Percentiles rank a stretch among this genome's conserved stretches.
These are phyloP conservation scores for Phycomyces nitens DNA, from an alignment of 192 early-diverging fungal species.

Conservation along the genomic window DNA sequence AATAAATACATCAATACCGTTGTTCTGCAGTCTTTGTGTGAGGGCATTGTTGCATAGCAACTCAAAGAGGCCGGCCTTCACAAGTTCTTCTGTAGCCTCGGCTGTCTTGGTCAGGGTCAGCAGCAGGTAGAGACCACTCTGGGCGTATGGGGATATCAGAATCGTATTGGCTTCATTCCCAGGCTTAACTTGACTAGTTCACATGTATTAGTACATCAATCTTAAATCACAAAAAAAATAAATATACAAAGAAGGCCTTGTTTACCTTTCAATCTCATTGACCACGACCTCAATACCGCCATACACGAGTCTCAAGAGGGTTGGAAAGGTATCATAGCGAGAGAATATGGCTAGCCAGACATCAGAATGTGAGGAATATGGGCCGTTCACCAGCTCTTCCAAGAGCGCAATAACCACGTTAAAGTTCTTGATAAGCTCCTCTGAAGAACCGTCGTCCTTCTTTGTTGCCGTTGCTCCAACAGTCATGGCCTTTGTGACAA, in stretches of 20 bases:
- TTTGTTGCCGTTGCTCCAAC: constrained; percentile 10
- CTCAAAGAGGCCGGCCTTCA: constrained; percentile 36
- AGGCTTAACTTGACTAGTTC: constrained; percentile 1
- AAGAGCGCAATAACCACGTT: constrained; percentile 38
- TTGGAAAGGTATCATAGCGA: constrained; percentile 32
- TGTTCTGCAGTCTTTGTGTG: constrained; percentile 32
- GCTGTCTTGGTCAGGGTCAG: constrained; percentile 40
- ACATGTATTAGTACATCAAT: neutral
- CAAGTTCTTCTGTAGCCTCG: constrained; percentile 34
- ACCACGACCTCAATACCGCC: constrained; percentile 33
- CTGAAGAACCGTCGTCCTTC: constrained; percentile 18
- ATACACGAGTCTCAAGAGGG: constrained; percentile 33
- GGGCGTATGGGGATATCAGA: constrained; percentile 40
- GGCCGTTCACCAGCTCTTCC: constrained; percentile 36
- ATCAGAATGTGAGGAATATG: constrained; percentile 30
- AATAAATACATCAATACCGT: constrained; percentile 31
- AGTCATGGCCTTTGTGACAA: constrained; percentile 11
- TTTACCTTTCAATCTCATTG: constrained; percentile 34
- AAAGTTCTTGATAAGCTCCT: constrained; percentile 38
- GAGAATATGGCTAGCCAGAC: constrained; percentile 39
- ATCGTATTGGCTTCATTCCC: constrained; percentile 9
- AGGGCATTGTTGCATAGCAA: constrained; percentile 43
- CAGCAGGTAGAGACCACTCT: constrained; percentile 41
- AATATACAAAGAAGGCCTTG: neutral
- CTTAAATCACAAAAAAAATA: neutral